Evolutionary conservation across 2,329 filamentous ascomycete species (phyloP).

Genomic region (Hymenoscyphus repandus): DNA sequence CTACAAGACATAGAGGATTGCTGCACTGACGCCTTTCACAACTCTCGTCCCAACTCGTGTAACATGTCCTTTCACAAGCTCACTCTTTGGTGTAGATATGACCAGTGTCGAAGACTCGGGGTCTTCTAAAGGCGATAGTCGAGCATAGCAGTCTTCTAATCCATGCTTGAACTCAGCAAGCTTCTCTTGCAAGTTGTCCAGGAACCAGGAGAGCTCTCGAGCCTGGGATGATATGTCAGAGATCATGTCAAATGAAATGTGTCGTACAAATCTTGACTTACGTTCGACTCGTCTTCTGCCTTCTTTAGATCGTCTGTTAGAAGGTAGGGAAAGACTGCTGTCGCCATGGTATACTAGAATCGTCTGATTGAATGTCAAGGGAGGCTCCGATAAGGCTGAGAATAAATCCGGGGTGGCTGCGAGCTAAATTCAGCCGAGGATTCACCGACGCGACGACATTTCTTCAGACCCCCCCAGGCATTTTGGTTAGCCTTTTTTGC

Average conservation of each 20-base stretch:
- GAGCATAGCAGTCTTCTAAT: conserved; percentile 80
- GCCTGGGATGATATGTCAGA: conserved; percentile 20
- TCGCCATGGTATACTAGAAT: conserved; percentile 15
- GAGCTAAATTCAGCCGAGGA: not conserved
- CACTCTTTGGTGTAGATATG: conserved; percentile 78
- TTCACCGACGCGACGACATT: not conserved
- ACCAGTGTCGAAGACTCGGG: conserved; percentile 77
- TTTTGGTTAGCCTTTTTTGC: too few relatives aligned
- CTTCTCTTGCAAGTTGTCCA: conserved; percentile 32
- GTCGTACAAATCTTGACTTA: conserved; percentile 8
- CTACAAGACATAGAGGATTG: too few relatives aligned
- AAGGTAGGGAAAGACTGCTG: conserved; percentile 28
- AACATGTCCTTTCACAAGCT: conserved; percentile 86
- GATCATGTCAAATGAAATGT: not conserved
- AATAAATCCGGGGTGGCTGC: not conserved
- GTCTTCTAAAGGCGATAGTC: conserved; percentile 73
- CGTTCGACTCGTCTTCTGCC: conserved; percentile 29
- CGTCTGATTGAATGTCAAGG: conserved; percentile 10
- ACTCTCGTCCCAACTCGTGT: conserved; percentile 87
- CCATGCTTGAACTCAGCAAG: conserved; percentile 41
- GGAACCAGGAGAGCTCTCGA: conserved; percentile 32
- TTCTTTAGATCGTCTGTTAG: conserved; percentile 20
- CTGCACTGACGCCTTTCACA: conserved; percentile 80
- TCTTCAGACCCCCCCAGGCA: not conserved
- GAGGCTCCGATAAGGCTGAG: conserved; percentile 12